Evolutionary conservation across 2,329 filamentous ascomycete species (phyloP), one percentile per base, ranked within the genome.

Genomic region (Ophiostoma montium): DNA sequence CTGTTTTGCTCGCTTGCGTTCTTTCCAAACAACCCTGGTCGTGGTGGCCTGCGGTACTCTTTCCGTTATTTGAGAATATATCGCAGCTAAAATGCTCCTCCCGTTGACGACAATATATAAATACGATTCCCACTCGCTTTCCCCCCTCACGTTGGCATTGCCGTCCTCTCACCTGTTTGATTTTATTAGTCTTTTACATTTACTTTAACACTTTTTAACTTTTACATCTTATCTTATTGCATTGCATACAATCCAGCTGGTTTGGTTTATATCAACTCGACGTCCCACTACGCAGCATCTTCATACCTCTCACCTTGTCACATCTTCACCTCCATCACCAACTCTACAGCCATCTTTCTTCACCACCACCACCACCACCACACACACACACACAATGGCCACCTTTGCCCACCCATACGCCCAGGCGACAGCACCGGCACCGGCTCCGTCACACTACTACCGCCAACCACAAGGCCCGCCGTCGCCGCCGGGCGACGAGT

Each of bases 401-500:
- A 33, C 11, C 18, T 27, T 32, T n/a, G 11, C 42, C 11, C 31
- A 44, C 42, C 27, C 42, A 44, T 33, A 44, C 16, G 16, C 42
- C 30, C 16, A 32, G 27, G 5, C 32, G 32, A 11, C 32, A 15
- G 46, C 39, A 27, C 39, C 46, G 36, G 23, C 23, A 27, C 70
- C 52, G 45, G 27, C 38, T 10, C 41, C 35, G 45, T 30, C 46
- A 35, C 47, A 51, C 42, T 45, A 44, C 48, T 50, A 51, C 39
- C 43, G 38, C 8, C 51, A 54, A 32, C 52, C 50, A 46, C 54
- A 52, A 36, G 51, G 50, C 47, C 83, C 82, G 49, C 83, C 83
- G 31, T 87, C 83, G 57, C 83, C 83, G 53, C 82, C 83, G 39
- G 80, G 84, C 62, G 84, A 88, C 59, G 83, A 87, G 60, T 67